phyloP scores from a whole-genome alignment of 495 filamentous ascomycete genomes.

The Talaromyces adpressus region DNA sequence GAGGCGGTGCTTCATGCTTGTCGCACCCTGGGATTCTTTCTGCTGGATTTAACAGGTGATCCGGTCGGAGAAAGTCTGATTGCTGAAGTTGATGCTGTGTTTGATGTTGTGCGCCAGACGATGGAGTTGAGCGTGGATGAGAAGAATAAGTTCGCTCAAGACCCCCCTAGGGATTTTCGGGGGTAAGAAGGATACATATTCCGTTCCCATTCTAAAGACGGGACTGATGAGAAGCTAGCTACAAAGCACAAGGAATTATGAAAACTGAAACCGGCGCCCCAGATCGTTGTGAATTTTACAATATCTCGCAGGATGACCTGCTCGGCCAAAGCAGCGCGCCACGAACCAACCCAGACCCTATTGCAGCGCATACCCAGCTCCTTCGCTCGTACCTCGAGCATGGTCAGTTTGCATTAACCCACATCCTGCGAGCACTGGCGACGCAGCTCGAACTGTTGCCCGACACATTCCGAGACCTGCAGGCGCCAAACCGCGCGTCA shows the following conservation, averaged over 20 bases:
- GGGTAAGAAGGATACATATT: background rate
- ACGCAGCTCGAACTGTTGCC: slow-evolving; percentile 8
- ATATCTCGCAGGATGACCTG: slow-evolving; percentile 13
- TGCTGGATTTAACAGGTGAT: background rate
- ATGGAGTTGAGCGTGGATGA: background rate
- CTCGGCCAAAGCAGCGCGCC: slow-evolving; percentile 5
- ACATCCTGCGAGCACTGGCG: slow-evolving; percentile 7
- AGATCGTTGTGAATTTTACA: slow-evolving; percentile 13
- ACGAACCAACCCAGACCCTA: slow-evolving; percentile 8
- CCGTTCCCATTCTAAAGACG: background rate
- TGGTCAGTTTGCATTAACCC: slow-evolving; percentile 8
- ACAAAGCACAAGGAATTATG: slow-evolving; percentile 11
- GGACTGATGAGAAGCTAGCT: slow-evolving; percentile 1
- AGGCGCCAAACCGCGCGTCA: slow-evolving; percentile 5
- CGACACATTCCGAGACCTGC: slow-evolving; percentile 8
- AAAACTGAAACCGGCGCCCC: slow-evolving; percentile 14
- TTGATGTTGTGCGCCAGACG: background rate
- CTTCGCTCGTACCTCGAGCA: slow-evolving; percentile 7
- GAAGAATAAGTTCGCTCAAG: background rate
- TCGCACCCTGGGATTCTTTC: slow-evolving; percentile 1
- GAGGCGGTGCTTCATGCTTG: slow-evolving; percentile 1
- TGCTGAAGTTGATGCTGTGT: background rate
- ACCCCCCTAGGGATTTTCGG: background rate
- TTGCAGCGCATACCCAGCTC: background rate
- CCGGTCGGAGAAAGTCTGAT: background rate